phyloP scores from a whole-genome alignment of 768 basidiomycete genomes.

The Vararia minispora region DNA sequence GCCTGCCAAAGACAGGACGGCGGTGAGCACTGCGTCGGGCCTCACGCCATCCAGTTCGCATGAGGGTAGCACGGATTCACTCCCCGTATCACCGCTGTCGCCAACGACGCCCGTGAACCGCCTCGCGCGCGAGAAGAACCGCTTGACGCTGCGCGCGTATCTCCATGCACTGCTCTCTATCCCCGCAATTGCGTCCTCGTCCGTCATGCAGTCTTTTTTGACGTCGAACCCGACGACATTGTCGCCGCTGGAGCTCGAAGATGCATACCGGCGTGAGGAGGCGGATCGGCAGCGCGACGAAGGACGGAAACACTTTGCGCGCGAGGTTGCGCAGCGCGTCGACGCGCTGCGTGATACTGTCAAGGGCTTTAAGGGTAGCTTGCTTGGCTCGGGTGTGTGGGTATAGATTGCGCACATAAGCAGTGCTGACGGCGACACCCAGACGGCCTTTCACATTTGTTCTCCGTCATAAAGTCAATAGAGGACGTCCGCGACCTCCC shows the following conservation, averaged over 20 bases:
- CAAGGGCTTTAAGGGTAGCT: slow-evolving; percentile 82
- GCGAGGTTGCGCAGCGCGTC: slow-evolving; percentile 78
- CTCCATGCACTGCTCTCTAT: slow-evolving; percentile 70
- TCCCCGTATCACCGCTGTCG: slow-evolving; percentile 10
- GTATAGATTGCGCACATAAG: not conserved
- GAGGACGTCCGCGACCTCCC: slow-evolving; percentile 71
- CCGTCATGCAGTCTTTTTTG: slow-evolving; percentile 80
- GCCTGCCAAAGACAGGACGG: slow-evolving; percentile 81
- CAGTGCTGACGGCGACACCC: too few species aligned
- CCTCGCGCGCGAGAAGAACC: slow-evolving; percentile 86
- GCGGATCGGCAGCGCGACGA: slow-evolving; percentile 84
- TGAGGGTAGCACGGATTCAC: slow-evolving; percentile 17
- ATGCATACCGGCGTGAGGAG: slow-evolving; percentile 72
- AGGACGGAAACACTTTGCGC: slow-evolving; percentile 73
- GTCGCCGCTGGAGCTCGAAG: slow-evolving; percentile 62
- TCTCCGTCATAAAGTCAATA: slow-evolving; percentile 76
- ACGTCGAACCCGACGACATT: slow-evolving; percentile 64
- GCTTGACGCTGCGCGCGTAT: slow-evolving; percentile 88
- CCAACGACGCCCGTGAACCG: slow-evolving; percentile 21
- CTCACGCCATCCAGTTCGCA: slow-evolving; percentile 15
- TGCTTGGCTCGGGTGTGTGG: slow-evolving; percentile 68
- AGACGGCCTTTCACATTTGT: slow-evolving; percentile 88
- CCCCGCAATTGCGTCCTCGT: slow-evolving; percentile 68
- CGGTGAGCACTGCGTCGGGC: slow-evolving; percentile 35
- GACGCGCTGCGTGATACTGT: slow-evolving; percentile 78